Conservation (phyloP, 2,329 filamentous ascomycete species). For the Diaporthe sp. region DNA sequence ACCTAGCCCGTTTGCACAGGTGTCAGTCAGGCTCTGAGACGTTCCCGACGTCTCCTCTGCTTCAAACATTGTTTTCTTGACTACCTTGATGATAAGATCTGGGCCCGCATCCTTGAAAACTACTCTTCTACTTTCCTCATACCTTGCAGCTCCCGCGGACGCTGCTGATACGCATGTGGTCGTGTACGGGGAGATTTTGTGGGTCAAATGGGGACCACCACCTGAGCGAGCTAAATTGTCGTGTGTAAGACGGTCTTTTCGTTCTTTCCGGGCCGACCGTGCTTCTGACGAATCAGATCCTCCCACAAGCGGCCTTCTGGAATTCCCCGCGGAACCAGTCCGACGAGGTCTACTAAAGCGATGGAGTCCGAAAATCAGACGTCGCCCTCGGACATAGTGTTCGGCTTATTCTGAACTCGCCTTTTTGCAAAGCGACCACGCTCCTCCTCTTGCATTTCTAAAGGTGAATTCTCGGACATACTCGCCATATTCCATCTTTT, state of each 20-base stretch:
- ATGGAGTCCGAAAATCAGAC: neutral
- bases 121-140: neutral
- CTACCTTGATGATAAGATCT: no score
- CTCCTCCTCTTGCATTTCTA: neutral
- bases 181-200: neutral
- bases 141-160: neutral
- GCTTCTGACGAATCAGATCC: neutral
- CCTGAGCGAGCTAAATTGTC: neutral
- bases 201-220: neutral
- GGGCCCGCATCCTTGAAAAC: neutral
- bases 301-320: neutral
- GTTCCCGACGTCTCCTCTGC: no score
- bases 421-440: neutral
- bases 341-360: neutral
- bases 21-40: no score
- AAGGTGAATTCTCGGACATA: conserved; percentile 8
- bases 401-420: neutral
- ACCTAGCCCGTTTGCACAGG: no score
- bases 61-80: no score
- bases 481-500: neutral
- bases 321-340: neutral
- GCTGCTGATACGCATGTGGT: neutral
- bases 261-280: neutral
- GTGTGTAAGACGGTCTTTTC: conserved; percentile 12
- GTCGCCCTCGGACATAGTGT: neutral